Percentiles rank a stretch among this genome's conserved stretches.
Evolutionary conservation across 805 yeast species (phyloP).

Genomic region (Kuraishia ogatae): DNA sequence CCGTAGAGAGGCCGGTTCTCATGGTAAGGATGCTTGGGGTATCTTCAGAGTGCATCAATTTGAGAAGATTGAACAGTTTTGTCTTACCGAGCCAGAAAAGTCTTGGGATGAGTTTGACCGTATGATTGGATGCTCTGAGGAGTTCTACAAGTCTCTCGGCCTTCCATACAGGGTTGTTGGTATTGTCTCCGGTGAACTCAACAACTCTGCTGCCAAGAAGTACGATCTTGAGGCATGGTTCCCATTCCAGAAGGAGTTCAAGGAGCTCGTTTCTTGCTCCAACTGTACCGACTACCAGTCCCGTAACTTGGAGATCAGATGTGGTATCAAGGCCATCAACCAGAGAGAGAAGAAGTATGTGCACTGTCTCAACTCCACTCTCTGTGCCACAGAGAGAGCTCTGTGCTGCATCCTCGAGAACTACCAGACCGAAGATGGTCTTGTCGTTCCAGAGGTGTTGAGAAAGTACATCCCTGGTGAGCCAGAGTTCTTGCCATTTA

Average conservation of each 20-base stretch:
- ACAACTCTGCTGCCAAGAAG: constrained; percentile 98
- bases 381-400: constrained; percentile 97
- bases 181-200: constrained; percentile 96
- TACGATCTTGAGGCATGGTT: constrained; percentile 99
- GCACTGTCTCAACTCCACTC: constrained; percentile 95
- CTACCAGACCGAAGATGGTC: constrained; percentile 96
- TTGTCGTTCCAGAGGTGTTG: constrained; percentile 88
- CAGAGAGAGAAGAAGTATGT: constrained; percentile 96
- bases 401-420: constrained; percentile 95
- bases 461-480: constrained; percentile 97
- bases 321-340: constrained; percentile 93
- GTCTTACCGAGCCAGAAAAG: constrained; percentile 93
- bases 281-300: constrained; percentile 99
- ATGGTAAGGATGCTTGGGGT: constrained; percentile 99
- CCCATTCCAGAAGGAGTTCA: constrained; percentile 98
- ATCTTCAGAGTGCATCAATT: constrained; percentile 98
- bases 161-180: constrained; percentile 96
- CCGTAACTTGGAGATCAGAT: constrained; percentile 96
- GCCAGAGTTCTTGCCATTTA: constrained; percentile 91
- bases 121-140: constrained; percentile 88
- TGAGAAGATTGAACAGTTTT: constrained; percentile 96
- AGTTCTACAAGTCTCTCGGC: constrained; percentile 84
- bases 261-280: constrained; percentile 96
- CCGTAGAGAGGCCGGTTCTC: constrained; percentile 99
- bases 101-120: constrained; percentile 97